Evolutionary conservation across 2,329 filamentous ascomycete genomes (phyloP), one percentile per base, ranked within the genome.

Genomic region (Diaporthe aspalathi): DNA sequence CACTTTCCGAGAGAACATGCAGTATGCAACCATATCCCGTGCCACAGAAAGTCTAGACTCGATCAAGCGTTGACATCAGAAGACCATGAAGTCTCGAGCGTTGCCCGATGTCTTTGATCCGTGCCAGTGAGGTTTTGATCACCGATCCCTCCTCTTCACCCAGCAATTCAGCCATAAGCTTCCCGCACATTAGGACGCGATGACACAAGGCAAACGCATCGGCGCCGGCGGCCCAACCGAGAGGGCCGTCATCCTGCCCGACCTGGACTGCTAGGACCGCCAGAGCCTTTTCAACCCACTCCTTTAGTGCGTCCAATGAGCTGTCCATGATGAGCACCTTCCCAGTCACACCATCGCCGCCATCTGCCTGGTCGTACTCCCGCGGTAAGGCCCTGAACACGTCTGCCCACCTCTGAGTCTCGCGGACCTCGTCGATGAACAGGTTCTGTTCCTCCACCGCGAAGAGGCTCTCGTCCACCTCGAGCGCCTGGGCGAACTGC

Each of bases 391-490:
- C 56, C 22, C 75, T 70, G 38, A 93, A 81, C 3, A 89, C 83
- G 20, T 79, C 80, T 0, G 86, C 82, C 94, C 94, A 98, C n/a
- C 90, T 79, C 22, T 86, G 82, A 4, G 90, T 85, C 79, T 98
- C 95, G 60, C 90, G 86, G 7, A 94, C 89, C 75, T 94, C 91
- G 79, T 98, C 95, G 63, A 95, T 84, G 80, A 94, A 98, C n/a
- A 98, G 86, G 78, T 99, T 99, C 79, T 97, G 94, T 79, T 97
- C 95, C 81, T 99, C 96, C 70, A 94, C 87, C 0, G 89, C 91
- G 79, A 99, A 99, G 0, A 99, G 87, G 4, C 91, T 86, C 73
- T 90, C 88, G 77, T 93, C 88, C 75, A 87, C 84, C 69, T 82
- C 80, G 76, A 89, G 79, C 5, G 87, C 86, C 11, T 78, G 73